Evolutionary conservation across 495 filamentous ascomycete species (phyloP), one percentile per base, ranked within the genome.

Genomic region (Neurospora sp.): DNA sequence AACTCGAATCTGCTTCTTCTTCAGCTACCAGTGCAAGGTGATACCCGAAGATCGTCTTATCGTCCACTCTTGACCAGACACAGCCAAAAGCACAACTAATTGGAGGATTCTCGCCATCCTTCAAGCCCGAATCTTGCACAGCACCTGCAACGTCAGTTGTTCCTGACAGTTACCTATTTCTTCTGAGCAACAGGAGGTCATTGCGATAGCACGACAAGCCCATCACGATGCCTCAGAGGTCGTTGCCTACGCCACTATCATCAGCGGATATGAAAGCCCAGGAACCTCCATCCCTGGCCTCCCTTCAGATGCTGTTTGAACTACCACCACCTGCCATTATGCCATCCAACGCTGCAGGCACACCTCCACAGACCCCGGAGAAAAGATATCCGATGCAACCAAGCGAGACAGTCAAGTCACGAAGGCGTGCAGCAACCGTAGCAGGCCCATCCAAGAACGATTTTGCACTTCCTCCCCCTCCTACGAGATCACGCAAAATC

Each of bases 401-500:
- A n/a, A 86, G 83, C 76, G 85, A 86, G 78, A 81, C 82, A 6
- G 85, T 89, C 73, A 89, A 89, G 72, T 84, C 85, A 22, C 85
- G 89, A 20, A 85, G 88, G 40, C 86, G 90, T 68, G 82, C 87
- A 2, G 86, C 88, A 3, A 77, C 86, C 5, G 79, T 84, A 42
- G 69, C 88, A 82, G 42, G 83, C 14, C 73, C 86, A 27, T 84
- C 88, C 44, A 86, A 88, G 73, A 87, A 89, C 72, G 77, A 84
- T 37, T 94, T 97, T 77, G 88, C 91, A 20, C 87, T 99, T 4
- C 96, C 96, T 27, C 96, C 96, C 4, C 96, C 96, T 18, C 96
- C 96, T 0, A 96, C 94, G 14, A 86, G 96, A 69, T 92, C 93
- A 39, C 89, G 96, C 75, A 98, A 94, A 84, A 98, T 99, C 78